phyloP scores from a whole-genome alignment of 345 rosid genomes.

The Microcos paniculata region DNA sequence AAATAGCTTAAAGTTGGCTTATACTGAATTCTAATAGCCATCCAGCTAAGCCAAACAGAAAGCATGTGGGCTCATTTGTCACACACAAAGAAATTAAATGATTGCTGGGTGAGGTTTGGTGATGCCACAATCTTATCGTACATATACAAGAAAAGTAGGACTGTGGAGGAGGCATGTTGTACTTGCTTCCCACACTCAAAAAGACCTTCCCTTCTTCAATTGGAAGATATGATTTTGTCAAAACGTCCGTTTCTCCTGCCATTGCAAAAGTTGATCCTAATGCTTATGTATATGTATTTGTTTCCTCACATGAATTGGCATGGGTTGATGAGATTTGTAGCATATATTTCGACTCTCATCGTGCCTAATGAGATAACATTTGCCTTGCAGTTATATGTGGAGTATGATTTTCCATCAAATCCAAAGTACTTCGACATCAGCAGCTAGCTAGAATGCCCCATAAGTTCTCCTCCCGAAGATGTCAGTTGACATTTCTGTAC shows the following conservation, averaged over 20 bases:
- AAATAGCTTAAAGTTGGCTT: not conserved
- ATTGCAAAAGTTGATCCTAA: not conserved
- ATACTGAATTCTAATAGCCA: not conserved
- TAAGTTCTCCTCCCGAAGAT: not conserved
- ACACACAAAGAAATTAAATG: not conserved
- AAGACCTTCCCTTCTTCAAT: too few species aligned
- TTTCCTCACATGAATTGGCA: slow-evolving; percentile 5
- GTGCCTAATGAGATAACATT: not conserved
- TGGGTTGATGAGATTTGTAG: not conserved
- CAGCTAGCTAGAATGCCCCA: slow-evolving; percentile 38
- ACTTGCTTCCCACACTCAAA: too few species aligned
- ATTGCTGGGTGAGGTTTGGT: not conserved
- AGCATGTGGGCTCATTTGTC: not conserved
- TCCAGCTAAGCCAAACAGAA: not conserved
- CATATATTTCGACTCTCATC: not conserved
- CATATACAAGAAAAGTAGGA: too few species aligned
- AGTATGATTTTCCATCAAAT: slow-evolving; percentile 51
- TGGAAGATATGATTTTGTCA: too few species aligned
- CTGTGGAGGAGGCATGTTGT: too few species aligned
- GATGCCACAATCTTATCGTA: too few species aligned
- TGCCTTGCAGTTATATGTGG: slow-evolving; percentile 45
- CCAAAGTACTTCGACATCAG: slow-evolving; percentile 55
- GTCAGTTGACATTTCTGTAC: slow-evolving; percentile 21
- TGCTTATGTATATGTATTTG: not conserved
- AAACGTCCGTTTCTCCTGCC: not conserved